Percentiles rank a stretch among this genome's conserved stretches.
Evolutionary conservation across 2,329 filamentous ascomycete species (phyloP).

Genomic region (Claviceps sp.): DNA sequence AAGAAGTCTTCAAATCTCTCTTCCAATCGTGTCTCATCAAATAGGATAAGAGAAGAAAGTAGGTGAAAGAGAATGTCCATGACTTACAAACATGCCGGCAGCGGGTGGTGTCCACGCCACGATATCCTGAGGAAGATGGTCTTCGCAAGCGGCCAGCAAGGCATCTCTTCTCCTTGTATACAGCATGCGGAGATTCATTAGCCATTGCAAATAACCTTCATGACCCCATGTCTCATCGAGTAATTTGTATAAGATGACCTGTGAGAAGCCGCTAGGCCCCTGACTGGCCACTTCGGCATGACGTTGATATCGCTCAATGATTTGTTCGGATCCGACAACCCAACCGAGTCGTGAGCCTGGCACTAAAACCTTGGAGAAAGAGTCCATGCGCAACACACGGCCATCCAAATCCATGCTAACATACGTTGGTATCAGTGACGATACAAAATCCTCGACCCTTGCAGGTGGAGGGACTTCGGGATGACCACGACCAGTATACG

Average conservation of each 20-base stretch:
- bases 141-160: constrained; percentile 68
- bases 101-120: constrained; percentile 68
- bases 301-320: constrained; percentile 69
- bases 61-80: neutral
- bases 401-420: constrained; percentile 76
- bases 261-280: constrained; percentile 71
- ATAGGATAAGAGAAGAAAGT: neutral
- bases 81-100: constrained; percentile 85
- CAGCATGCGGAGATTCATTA: constrained; percentile 66
- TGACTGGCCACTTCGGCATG: constrained; percentile 78
- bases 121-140: constrained; percentile 58
- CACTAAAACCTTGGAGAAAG: constrained; percentile 81
- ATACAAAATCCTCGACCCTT: constrained; percentile 59
- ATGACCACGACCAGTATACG: constrained; percentile 45
- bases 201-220: constrained; percentile 75
- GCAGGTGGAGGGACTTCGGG: constrained; percentile 40
- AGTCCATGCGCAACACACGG: constrained; percentile 80
- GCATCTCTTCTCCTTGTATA: constrained; percentile 71
- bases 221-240: constrained; percentile 94
- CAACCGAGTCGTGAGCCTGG: constrained; percentile 76
- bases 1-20: neutral
- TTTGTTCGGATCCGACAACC: constrained; percentile 76
- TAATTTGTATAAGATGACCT: constrained; percentile 75
- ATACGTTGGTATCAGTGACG: constrained; percentile 46
- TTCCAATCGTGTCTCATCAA: neutral